Evolutionary conservation across 768 basidiomycete species (phyloP).

Genomic region (Podaxis rugospora): DNA sequence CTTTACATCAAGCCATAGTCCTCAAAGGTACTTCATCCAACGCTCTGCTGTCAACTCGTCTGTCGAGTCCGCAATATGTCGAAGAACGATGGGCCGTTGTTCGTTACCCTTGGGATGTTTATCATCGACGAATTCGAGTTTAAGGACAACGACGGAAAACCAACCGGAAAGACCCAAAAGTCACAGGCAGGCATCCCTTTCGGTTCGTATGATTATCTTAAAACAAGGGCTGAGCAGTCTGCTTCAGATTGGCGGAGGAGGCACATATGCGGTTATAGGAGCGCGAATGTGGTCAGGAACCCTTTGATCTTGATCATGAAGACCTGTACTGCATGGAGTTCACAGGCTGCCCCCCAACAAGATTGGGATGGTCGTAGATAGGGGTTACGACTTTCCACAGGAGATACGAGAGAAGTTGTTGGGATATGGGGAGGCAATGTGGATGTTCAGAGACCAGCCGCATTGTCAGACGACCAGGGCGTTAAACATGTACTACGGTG

Average conservation of each 20-base stretch:
- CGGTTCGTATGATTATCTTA: neutral
- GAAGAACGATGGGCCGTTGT: conserved; percentile 19
- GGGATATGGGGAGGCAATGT: conserved; percentile 69
- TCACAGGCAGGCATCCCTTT: conserved; percentile 41
- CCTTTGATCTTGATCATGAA: neutral
- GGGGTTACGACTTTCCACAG: conserved; percentile 70
- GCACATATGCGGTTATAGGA: conserved; percentile 77
- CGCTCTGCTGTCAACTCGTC: neutral
- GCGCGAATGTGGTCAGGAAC: conserved; percentile 69
- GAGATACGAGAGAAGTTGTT: conserved; percentile 51
- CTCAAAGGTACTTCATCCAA: neutral
- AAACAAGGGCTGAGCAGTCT: neutral
- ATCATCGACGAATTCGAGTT: conserved; percentile 82
- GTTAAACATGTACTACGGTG: conserved; percentile 71
- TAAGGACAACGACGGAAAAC: conserved; percentile 48
- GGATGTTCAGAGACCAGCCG: conserved; percentile 65
- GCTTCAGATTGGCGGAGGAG: conserved; percentile 83
- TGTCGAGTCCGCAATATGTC: conserved; percentile 16
- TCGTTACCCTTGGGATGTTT: conserved; percentile 83
- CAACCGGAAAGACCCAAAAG: conserved; percentile 39
- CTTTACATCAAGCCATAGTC: neutral
- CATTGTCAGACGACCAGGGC: conserved; percentile 62
- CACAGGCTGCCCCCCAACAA: conserved; percentile 58
- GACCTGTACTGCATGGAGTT: neutral
- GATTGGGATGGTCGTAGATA: conserved; percentile 83